Evolutionary conservation across 768 basidiomycete species (phyloP).

Genomic region (Neoboletus brunneissimus): DNA sequence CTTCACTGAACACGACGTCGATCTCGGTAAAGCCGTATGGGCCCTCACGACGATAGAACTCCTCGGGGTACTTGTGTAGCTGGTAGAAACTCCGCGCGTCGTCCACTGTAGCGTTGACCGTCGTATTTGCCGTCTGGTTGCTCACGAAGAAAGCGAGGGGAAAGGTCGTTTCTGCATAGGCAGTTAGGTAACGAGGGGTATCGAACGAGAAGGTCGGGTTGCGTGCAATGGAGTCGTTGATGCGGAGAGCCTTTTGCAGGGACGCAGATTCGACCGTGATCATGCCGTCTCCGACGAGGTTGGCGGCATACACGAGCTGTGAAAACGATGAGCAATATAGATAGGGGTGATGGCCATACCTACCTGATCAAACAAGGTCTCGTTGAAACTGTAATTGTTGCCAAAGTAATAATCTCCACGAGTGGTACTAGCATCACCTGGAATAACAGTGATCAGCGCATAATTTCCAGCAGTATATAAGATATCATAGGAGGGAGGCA

Average conservation of each 20-base stretch:
- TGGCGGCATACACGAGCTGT: slow-evolving; percentile 15
- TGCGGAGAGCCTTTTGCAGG: slow-evolving; percentile 20
- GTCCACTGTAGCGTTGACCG: slow-evolving; percentile 12
- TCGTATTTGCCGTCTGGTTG: slow-evolving; percentile 14
- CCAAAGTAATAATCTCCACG: slow-evolving; percentile 26
- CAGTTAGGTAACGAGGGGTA: slow-evolving; percentile 19
- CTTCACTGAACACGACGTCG: background rate
- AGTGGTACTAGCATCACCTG: slow-evolving; percentile 24
- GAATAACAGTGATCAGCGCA: background rate
- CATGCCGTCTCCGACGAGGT: slow-evolving; percentile 16
- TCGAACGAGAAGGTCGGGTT: slow-evolving; percentile 25
- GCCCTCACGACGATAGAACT: slow-evolving; percentile 18
- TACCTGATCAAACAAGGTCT: slow-evolving; percentile 23
- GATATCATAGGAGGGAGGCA: background rate
- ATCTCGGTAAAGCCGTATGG: slow-evolving; percentile 10
- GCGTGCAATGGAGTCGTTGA: slow-evolving; percentile 26
- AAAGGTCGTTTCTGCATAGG: slow-evolving; percentile 23
- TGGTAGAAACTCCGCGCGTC: slow-evolving; percentile 22
- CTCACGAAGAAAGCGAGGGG: slow-evolving; percentile 26
- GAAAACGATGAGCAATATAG: background rate
- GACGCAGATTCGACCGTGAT: slow-evolving; percentile 25
- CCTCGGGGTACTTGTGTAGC: slow-evolving; percentile 15
- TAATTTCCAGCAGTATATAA: background rate
- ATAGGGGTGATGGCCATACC: background rate
- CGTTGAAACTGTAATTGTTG: slow-evolving; percentile 24